Evolutionary conservation across 768 basidiomycete species (phyloP), one percentile per base, ranked within the genome.

Genomic region (Serendipita sp.): DNA sequence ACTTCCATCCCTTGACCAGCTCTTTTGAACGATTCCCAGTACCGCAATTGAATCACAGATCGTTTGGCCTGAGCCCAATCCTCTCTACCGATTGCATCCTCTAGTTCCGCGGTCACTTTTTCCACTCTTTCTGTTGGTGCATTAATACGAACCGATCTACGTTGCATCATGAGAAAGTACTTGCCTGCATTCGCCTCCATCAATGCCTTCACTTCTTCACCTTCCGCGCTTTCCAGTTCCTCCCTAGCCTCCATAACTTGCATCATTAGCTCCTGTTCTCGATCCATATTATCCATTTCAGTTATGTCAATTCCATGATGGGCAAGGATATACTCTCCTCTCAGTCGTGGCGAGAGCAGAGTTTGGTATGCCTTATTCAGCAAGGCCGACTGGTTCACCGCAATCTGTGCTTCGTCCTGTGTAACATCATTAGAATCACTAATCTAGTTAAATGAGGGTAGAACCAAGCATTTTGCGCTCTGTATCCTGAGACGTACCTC

Each of bases 361-460:
- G 82, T 81, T 68, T 82, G 83, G 72, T 94, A 92, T 1, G 91
- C 93, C 72, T 82, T 81, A 71, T 96, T 96, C 5, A 95, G 78
- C 51, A 81, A 78, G 44, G 88, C 81, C 23, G 91, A 93, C 66
- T 88, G 75, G 11, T 77, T 75, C 54, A 82, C 82, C 0, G 89
- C 89, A 18, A 84, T 71, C 13, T 79, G 78, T 70, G 81, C 79
- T 66, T 82, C 13, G 5, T 41, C 38, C 38, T 41, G 13, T 41
- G 2, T 2, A 41, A 13, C 2, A 41, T 13, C 38, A 13, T 41
- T 41, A 41, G 46, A 63, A 63, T 36, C 38, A n/a, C 34, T 35
- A 66, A 52, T 66, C 23, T 75, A 48, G 58, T 65, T 23, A 23
- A 23, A 13, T 1, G 5, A 18, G 8, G 51, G 15, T 38, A 3